Base-by-base conservation (phyloP, 306 rosid genomes). In the Carpinus fangiana region DNA sequence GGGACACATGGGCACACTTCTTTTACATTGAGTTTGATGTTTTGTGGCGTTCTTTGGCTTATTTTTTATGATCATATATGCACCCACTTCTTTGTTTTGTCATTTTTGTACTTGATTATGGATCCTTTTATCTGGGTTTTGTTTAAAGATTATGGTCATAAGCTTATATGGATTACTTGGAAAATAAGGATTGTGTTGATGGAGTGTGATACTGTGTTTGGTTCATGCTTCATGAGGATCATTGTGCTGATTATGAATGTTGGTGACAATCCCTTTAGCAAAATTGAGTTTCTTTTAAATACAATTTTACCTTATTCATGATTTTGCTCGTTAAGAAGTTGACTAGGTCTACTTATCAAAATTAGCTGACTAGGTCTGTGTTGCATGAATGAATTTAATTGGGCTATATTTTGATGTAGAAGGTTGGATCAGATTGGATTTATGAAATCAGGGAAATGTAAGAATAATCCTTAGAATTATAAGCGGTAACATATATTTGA, bases 81-180 rank as follows among this genome's bases (percentile, higher is more conserved):
- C 38, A 7, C 70, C 64, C 65, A 55, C 10, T 1, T 56, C 43
- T 74, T 56, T 48, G 21, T 55, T 78, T 82, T 72, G 5, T 60
- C 72, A 50, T 17, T 55, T 76, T 31, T 59, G 23, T 17, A 76
- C 17, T 43, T 48, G 16, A 12, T 75, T 54, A n/a, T 47, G 28
- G 79, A 41, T 71, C 8, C 73, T 41, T 8, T 34, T 13, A 47
- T 56, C 53, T 76, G 73, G 76, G 12, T 31, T 57, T 48, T 17
- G 51, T 59, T 70, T 55, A 12, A 45, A 12, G 80, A 72, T 73
- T 62, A 43, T 76, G 85, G 76, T 83, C 73, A 67, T 76, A 48
- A 36, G 9, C 34, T 21, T 65, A n/a, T 72, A 23, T 72, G 46
- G 41, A 34, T 9, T 31, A 67, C 31, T 76, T 55, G 8, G 20